Evolutionary conservation across 345 rosid species (phyloP).

Genomic region (Ceriops decandra): DNA sequence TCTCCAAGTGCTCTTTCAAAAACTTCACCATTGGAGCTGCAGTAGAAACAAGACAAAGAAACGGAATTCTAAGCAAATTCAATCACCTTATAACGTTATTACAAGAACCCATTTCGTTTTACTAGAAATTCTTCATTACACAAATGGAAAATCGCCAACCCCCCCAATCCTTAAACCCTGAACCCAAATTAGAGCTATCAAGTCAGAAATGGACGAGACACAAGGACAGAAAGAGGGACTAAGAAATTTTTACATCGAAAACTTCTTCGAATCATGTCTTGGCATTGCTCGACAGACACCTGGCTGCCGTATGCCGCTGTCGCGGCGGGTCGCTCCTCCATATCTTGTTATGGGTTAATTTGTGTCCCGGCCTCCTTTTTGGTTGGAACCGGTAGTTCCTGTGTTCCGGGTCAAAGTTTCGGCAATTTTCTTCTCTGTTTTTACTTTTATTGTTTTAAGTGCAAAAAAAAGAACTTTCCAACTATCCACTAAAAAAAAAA

Average conservation of each 20-base stretch:
- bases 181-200: constrained; percentile 8
- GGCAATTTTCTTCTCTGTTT: too few relatives aligned
- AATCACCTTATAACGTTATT: neutral
- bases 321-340: constrained; percentile 27
- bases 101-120: neutral
- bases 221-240: neutral
- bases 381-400: too few relatives aligned
- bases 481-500: too few relatives aligned
- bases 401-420: too few relatives aligned
- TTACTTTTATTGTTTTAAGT: too few relatives aligned
- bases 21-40: constrained; percentile 81
- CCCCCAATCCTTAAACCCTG: constrained; percentile 22
- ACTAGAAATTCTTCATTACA: neutral
- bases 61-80: constrained; percentile 1
- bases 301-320: constrained; percentile 19
- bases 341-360: constrained; percentile 4
- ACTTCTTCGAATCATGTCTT: constrained; percentile 47
- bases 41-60: neutral
- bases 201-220: neutral
- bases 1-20: constrained; percentile 82
- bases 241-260: constrained; percentile 40
- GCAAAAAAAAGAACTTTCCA: too few relatives aligned
- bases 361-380: too few relatives aligned
- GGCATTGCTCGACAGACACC: constrained; percentile 34
- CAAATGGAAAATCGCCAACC: neutral